Conservation (phyloP, 495 filamentous ascomycete genomes). For the Hypoxylon trugodes region DNA sequence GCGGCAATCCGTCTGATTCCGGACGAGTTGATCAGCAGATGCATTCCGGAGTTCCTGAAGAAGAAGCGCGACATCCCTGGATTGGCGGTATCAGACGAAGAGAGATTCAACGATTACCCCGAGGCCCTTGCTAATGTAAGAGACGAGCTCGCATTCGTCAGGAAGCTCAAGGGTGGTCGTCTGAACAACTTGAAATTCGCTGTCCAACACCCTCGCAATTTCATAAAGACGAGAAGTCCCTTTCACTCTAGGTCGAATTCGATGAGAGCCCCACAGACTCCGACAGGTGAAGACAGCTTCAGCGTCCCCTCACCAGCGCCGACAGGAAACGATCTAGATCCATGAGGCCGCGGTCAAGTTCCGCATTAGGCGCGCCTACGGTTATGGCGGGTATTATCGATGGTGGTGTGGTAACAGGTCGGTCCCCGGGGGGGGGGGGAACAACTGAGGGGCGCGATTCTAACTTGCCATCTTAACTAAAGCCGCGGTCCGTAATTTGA, state of each 20-base stretch:
- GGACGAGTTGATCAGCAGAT: conserved; percentile 65
- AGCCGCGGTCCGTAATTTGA: too few relatives aligned
- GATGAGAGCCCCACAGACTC: conserved; percentile 67
- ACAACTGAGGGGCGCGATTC: conserved; percentile 44
- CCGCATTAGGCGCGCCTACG: conserved; percentile 80
- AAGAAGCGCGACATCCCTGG: conserved; percentile 61
- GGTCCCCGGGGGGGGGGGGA: conserved; percentile 90
- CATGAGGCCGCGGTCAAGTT: conserved; percentile 85
- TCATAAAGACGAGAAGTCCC: conserved; percentile 75
- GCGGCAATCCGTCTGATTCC: conserved; percentile 70
- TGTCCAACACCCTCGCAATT: conserved; percentile 77
- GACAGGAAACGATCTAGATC: conserved; percentile 70
- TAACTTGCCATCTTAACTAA: conserved; percentile 28
- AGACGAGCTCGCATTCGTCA: conserved; percentile 86
- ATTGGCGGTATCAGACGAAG: conserved; percentile 73
- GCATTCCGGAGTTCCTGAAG: conserved; percentile 75
- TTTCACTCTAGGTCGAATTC: conserved; percentile 78
- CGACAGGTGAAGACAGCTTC: conserved; percentile 64
- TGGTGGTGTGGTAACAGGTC: conserved; percentile 80
- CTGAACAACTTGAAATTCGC: conserved; percentile 87
- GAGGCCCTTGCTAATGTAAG: conserved; percentile 76
- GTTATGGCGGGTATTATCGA: conserved; percentile 91
- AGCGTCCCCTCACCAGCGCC: conserved; percentile 60
- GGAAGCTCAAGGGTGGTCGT: conserved; percentile 89
- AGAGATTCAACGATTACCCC: conserved; percentile 73